Conservation (phyloP, 257 asterid species). For the Leonotis leonurus region DNA sequence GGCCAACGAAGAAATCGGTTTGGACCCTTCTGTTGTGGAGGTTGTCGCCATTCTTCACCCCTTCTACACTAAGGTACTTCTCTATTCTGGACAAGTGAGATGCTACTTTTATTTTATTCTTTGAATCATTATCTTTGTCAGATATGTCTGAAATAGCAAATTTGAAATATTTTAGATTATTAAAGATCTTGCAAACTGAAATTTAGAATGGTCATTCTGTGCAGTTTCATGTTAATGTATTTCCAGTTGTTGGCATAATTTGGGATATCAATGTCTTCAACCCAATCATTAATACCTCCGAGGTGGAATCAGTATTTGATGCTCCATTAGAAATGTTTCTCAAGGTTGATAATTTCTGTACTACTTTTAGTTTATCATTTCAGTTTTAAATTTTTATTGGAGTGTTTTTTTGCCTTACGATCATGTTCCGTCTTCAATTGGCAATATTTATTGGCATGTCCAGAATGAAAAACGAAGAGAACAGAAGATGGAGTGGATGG, state of each 20-base stretch:
- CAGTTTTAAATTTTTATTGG: background rate
- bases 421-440: background rate
- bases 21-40: slow-evolving; percentile 65
- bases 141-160: too few species aligned
- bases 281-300: slow-evolving; percentile 44
- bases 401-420: background rate
- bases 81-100: too few species aligned
- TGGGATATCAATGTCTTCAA: slow-evolving; percentile 41
- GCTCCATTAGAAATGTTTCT: slow-evolving; percentile 84
- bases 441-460: background rate
- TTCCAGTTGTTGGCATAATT: slow-evolving; percentile 71
- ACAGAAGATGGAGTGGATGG: slow-evolving; percentile 52
- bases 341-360: slow-evolving; percentile 39
- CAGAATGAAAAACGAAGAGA: slow-evolving; percentile 69
- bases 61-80: slow-evolving; percentile 46
- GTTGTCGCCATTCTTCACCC: slow-evolving; percentile 58
- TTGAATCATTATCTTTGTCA: background rate
- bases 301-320: slow-evolving; percentile 69
- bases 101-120: too few species aligned
- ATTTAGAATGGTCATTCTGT: background rate
- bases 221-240: slow-evolving; percentile 47
- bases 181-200: background rate
- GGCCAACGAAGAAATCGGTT: slow-evolving; percentile 86
- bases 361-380: background rate
- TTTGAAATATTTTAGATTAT: background rate